Conservation (phyloP, 306 rosid species). For the Inga oerstediana region DNA sequence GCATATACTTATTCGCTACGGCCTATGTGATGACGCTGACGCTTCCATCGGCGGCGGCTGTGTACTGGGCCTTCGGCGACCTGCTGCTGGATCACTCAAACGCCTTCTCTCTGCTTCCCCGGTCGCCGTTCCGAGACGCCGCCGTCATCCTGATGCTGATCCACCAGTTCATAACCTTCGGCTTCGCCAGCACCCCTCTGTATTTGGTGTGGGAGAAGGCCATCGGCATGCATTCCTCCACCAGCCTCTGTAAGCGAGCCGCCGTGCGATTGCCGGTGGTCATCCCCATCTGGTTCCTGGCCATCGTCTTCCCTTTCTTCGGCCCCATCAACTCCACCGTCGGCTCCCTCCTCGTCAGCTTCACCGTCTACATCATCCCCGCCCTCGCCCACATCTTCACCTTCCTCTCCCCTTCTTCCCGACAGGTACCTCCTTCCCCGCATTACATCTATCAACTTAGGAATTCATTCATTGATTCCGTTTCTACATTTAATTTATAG, state of each 20-base stretch:
- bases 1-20: constrained; percentile 69
- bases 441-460: too few species aligned
- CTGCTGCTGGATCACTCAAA: constrained; percentile 79
- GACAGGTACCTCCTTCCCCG: constrained; percentile 51
- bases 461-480: not conserved
- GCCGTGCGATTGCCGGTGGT: constrained; percentile 81
- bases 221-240: constrained; percentile 76
- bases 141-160: constrained; percentile 82
- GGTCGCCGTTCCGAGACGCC: constrained; percentile 67
- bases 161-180: constrained; percentile 91
- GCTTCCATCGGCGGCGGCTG: constrained; percentile 79
- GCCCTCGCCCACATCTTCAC: constrained; percentile 90
- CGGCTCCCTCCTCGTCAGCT: constrained; percentile 98
- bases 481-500: not conserved
- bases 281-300: constrained; percentile 83
- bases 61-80: constrained; percentile 92
- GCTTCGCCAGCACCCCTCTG: constrained; percentile 91
- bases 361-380: constrained; percentile 97
- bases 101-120: constrained; percentile 79
- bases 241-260: constrained; percentile 78
- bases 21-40: constrained; percentile 78
- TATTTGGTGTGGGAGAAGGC: constrained; percentile 90
- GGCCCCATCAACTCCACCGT: constrained; percentile 99
- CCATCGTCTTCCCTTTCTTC: constrained; percentile 84
- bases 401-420: constrained; percentile 76